A percentile compares a stretch with the other conserved stretches of the same genome.
Evolutionary conservation across 768 basidiomycete species (phyloP).

Genomic region (Tubosaeta brunneosetosa): DNA sequence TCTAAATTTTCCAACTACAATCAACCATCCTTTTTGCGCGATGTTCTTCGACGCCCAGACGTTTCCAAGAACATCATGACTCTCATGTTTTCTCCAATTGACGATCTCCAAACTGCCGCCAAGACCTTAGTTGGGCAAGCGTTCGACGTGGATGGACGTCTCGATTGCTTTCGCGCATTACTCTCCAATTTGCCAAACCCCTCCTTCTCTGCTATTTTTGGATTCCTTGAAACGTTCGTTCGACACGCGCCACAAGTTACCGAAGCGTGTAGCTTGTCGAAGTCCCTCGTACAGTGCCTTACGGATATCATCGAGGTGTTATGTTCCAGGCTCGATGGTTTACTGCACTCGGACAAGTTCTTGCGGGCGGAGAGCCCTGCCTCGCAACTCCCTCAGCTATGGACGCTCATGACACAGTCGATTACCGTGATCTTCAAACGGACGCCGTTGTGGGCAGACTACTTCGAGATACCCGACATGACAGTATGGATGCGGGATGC

Average conservation of each 20-base stretch:
- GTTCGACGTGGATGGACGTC: slow-evolving; percentile 84
- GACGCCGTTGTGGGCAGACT: slow-evolving; percentile 78
- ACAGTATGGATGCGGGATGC: slow-evolving; percentile 98
- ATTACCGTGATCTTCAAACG: slow-evolving; percentile 81
- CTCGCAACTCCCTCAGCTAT: slow-evolving; percentile 61
- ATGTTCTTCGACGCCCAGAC: slow-evolving; percentile 51
- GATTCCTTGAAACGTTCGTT: slow-evolving; percentile 64
- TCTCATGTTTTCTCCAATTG: slow-evolving; percentile 80
- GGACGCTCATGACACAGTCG: slow-evolving; percentile 77
- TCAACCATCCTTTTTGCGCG: slow-evolving; percentile 44
- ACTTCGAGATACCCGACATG: slow-evolving; percentile 81
- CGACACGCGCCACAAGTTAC: slow-evolving; percentile 58
- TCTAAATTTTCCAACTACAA: slow-evolving; percentile 63
- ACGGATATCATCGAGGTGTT: slow-evolving; percentile 90
- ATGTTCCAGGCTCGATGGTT: slow-evolving; percentile 65
- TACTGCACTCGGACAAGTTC: slow-evolving; percentile 56
- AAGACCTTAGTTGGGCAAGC: slow-evolving; percentile 80
- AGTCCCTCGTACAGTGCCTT: slow-evolving; percentile 85
- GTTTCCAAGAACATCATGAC: slow-evolving; percentile 57
- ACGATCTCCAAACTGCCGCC: slow-evolving; percentile 66
- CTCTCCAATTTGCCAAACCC: slow-evolving; percentile 61
- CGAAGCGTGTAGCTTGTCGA: slow-evolving; percentile 87
- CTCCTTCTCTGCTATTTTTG: slow-evolving; percentile 65
- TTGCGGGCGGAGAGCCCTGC: slow-evolving; percentile 45
- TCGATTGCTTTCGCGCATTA: slow-evolving; percentile 81